Evolutionary conservation across 768 basidiomycete species (phyloP).

Genomic region (Hydnum rufescens): DNA sequence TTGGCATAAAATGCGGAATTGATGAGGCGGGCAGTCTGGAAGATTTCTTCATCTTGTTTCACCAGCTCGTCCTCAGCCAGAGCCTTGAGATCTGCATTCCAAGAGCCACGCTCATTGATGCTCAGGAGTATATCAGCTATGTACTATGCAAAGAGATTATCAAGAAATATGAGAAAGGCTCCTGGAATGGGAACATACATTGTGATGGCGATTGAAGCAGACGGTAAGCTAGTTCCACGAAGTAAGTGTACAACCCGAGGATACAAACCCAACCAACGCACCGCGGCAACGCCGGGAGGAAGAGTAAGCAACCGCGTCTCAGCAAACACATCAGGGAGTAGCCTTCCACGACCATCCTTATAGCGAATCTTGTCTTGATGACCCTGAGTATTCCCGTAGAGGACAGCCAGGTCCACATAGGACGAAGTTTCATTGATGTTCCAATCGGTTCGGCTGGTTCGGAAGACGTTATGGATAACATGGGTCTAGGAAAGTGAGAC

Average conservation of each 20-base stretch:
- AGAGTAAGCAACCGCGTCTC: constrained; percentile 59
- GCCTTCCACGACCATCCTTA: constrained; percentile 34
- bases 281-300: constrained; percentile 49
- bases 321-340: constrained; percentile 54
- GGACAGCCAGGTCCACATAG: constrained; percentile 9
- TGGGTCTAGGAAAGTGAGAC: neutral
- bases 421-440: constrained; percentile 3
- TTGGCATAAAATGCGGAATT: constrained; percentile 30
- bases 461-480: neutral
- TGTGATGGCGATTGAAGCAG: neutral
- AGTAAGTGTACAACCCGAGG: neutral
- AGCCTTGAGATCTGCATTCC: constrained; percentile 26
- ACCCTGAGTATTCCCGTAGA: constrained; percentile 31
- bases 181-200: neutral
- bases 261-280: constrained; percentile 9
- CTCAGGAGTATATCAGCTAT: constrained; percentile 59
- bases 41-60: constrained; percentile 38
- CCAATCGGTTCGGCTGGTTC: neutral
- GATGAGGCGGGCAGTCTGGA: constrained; percentile 58
- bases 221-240: neutral
- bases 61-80: neutral
- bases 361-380: constrained; percentile 7
- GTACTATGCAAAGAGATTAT: constrained; percentile 19
- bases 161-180: neutral
- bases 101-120: constrained; percentile 60